Evolutionary conservation across 2,329 filamentous ascomycete species (phyloP), one percentile per base, ranked within the genome.

Genomic region (Albophoma yamanashiensis): DNA sequence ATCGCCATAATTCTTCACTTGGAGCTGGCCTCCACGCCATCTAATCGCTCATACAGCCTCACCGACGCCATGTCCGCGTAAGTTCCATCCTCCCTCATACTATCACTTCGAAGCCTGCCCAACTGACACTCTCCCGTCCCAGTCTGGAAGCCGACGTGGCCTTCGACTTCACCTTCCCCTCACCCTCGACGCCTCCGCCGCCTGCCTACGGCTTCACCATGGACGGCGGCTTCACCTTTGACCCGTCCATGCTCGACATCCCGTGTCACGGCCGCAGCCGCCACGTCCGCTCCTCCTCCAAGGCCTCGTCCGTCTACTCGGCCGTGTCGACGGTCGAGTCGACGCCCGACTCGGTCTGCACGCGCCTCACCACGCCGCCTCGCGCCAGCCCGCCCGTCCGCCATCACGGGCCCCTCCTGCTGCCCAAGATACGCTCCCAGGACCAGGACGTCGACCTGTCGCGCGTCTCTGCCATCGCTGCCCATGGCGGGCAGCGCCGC

Each of bases 401-500:
- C 62, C 88, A 91, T 63, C 88, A 92, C 75, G 90, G 91, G 58
- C 90, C 91, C 58, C 79, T 91, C 56, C 79, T 96, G 62, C 80
- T 96, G 39, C 91, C 91, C 69, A 94, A 92, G 81, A 92, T 95
- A 76, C 84, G 91, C 62, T 84, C 84, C 47, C 91, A 94, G 75
- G 91, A 96, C 75, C 89, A 93, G 74, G 81, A 87, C 63, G 83
- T 91, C 63, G 84, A 87, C 65, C 50, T 22, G 57, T 56, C 59
- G 47, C 59, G 50, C n/a, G 43, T 15, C 3, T 47, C 61, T 3
- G 57, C 60, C 36, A 31, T 59, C 9, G 61, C 62, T 5, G 27
- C 27, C n/a, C n/a, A n/a, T 25, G 39, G 58, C 20, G 59, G 57
- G 20, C 47, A 61, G 50, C 45, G 50, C 45, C 60, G 61, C 31